A percentile compares a stretch with the other conserved stretches of the same genome.
These are phyloP conservation scores for Xylaria sp. DNA, from an alignment of 2,329 filamentous ascomycete genomes.

Conservation along the genomic window DNA sequence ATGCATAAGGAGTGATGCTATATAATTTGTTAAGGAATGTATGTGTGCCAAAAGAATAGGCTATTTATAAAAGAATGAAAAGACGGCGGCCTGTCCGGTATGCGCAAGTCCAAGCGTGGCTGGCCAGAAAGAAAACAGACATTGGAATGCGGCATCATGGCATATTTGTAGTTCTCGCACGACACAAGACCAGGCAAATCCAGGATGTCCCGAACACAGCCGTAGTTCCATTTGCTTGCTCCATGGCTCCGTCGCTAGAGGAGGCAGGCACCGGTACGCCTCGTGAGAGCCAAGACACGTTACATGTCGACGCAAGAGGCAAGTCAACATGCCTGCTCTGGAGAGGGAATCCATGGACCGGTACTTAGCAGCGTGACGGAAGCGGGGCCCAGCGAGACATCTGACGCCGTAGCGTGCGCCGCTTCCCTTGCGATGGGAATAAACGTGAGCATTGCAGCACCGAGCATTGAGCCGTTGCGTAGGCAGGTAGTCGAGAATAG, in stretches of 20 bases:
- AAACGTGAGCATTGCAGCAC: constrained; percentile 5
- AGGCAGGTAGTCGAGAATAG: neutral
- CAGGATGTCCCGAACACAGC: neutral
- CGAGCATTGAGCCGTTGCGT: neutral
- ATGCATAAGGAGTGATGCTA: constrained; percentile 32
- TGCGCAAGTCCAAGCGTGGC: constrained; percentile 25
- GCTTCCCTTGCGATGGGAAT: neutral
- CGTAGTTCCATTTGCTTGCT: neutral
- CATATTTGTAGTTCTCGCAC: constrained; percentile 34
- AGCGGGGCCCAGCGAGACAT: constrained; percentile 24
- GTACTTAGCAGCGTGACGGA: constrained; percentile 17
- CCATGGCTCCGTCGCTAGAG: constrained; percentile 5
- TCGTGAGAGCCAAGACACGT: constrained; percentile 34
- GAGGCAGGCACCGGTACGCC: constrained; percentile 20
- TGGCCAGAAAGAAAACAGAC: constrained; percentile 16
- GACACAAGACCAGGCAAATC: neutral
- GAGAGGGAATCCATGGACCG: constrained; percentile 21
- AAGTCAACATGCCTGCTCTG: constrained; percentile 24
- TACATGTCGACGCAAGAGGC: constrained; percentile 35
- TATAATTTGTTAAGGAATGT: constrained; percentile 29
- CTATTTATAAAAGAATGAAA: constrained; percentile 18
- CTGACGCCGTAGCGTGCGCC: constrained; percentile 16
- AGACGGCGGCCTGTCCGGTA: constrained; percentile 22
- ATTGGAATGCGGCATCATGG: constrained; percentile 14
- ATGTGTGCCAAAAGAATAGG: constrained; percentile 13